Percentiles rank a stretch among this genome's conserved stretches.
phyloP scores from a whole-genome alignment of 2,329 filamentous ascomycete genomes.

The Stylonectria norvegica region DNA sequence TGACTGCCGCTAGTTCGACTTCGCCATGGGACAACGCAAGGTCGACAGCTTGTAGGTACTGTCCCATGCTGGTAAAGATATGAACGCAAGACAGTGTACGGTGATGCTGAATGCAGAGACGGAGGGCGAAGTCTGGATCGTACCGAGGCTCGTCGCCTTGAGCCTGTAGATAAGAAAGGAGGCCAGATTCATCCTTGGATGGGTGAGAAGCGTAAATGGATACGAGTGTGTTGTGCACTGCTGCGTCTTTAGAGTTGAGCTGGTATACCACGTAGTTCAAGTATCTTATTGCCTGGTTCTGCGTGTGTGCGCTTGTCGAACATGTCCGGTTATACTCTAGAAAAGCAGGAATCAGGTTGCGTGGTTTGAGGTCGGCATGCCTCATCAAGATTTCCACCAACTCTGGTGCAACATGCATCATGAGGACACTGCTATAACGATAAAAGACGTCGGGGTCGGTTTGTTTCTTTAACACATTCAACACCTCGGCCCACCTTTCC shows the following conservation, averaged over 20 bases:
- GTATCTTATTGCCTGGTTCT: constrained; percentile 92
- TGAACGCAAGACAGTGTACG: constrained; percentile 93
- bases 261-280: constrained; percentile 91
- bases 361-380: constrained; percentile 77
- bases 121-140: constrained; percentile 92
- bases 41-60: constrained; percentile 90
- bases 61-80: constrained; percentile 95
- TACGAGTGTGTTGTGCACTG: constrained; percentile 94
- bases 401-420: constrained; percentile 80
- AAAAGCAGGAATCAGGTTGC: constrained; percentile 86
- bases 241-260: constrained; percentile 73
- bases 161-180: constrained; percentile 84
- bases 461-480: constrained; percentile 88
- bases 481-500: constrained; percentile 83
- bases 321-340: constrained; percentile 87
- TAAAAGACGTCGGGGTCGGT: constrained; percentile 92
- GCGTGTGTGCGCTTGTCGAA: constrained; percentile 57
- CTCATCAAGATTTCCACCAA: constrained; percentile 95
- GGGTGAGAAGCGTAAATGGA: constrained; percentile 90
- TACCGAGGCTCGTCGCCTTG: constrained; percentile 85
- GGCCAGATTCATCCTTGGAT: constrained; percentile 76
- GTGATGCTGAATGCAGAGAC: constrained; percentile 90
- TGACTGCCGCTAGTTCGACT: constrained; percentile 81
- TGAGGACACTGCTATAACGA: constrained; percentile 93
- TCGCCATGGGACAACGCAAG: constrained; percentile 86